Conservation (phyloP, 2,329 filamentous ascomycete species). For the Alternaria sp. region DNA sequence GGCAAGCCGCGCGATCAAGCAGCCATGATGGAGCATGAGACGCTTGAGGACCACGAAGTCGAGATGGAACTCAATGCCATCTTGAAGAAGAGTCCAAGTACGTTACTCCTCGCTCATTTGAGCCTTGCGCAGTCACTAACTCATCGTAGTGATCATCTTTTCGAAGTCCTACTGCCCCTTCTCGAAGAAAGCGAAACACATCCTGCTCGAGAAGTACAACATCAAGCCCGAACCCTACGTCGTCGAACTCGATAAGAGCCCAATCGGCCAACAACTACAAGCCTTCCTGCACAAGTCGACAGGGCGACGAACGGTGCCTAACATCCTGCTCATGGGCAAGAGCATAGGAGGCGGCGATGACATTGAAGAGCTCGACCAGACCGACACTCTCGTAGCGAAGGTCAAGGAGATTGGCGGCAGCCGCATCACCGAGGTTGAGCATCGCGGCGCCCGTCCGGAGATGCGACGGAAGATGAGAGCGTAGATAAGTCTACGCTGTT, state of each 20-base stretch:
- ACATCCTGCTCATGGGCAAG: conserved; percentile 84
- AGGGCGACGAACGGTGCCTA: conserved; percentile 85
- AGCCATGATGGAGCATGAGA: conserved; percentile 54
- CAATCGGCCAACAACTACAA: conserved; percentile 76
- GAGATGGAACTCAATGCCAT: conserved; percentile 78
- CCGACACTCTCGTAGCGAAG: conserved; percentile 71
- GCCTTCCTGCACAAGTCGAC: conserved; percentile 74
- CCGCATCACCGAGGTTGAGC: conserved; percentile 55
- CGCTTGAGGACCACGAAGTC: conserved; percentile 67
- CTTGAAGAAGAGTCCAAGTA: conserved; percentile 83
- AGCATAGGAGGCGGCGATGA: conserved; percentile 93
- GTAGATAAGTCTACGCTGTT: neutral
- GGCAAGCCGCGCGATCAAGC: conserved; percentile 51
- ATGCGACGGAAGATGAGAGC: conserved; percentile 13
- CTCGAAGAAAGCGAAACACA: conserved; percentile 82
- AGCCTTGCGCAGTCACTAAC: conserved; percentile 11
- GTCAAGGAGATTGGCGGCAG: conserved; percentile 77
- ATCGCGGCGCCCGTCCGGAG: conserved; percentile 18
- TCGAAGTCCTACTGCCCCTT: conserved; percentile 92
- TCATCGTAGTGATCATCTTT: conserved; percentile 81
- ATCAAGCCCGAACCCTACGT: conserved; percentile 85
- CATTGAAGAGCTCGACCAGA: conserved; percentile 69
- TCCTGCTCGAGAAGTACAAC: conserved; percentile 82
- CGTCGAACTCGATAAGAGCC: conserved; percentile 87
- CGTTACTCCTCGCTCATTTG: neutral